phyloP scores from a whole-genome alignment of 225 moss, liverwort and hornwort genomes.

The Marchantia polymorpha region DNA sequence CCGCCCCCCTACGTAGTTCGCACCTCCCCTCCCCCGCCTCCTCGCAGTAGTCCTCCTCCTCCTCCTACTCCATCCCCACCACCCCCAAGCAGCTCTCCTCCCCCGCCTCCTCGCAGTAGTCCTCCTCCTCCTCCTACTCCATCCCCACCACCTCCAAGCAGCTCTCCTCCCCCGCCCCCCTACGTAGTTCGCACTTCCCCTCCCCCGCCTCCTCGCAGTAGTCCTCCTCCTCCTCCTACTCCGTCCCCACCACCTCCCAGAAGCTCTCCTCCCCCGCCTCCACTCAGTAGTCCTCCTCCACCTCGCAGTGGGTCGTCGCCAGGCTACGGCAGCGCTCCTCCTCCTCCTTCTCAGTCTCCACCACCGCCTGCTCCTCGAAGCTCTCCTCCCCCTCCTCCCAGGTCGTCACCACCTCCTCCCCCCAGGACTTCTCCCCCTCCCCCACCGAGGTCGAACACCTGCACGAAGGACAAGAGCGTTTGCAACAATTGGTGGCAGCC shows the following conservation, averaged over 20 bases:
- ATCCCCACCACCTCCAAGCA: neutral
- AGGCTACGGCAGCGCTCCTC: neutral
- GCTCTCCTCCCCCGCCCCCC: neutral
- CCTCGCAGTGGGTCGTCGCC: too few relatives aligned
- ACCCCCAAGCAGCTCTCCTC: too few relatives aligned
- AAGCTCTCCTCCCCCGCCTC: too few relatives aligned
- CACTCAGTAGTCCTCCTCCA: neutral
- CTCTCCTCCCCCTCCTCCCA: neutral
- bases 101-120: neutral
- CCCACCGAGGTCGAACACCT: neutral
- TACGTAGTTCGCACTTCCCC: neutral
- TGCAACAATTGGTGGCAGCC: neutral
- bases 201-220: neutral
- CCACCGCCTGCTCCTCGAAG: neutral
- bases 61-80: neutral
- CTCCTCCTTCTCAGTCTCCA: neutral
- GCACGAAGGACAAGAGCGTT: neutral
- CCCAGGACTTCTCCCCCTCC: neutral
- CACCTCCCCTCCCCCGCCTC: neutral
- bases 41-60: neutral
- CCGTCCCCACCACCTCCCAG: neutral
- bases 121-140: neutral
- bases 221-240: neutral
- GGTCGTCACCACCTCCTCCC: neutral
- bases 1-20: neutral